These are phyloP conservation scores for Phytophthora nicotianae DNA, from an alignment of 352 stramenopile genomes.

Conservation along the genomic window DNA sequence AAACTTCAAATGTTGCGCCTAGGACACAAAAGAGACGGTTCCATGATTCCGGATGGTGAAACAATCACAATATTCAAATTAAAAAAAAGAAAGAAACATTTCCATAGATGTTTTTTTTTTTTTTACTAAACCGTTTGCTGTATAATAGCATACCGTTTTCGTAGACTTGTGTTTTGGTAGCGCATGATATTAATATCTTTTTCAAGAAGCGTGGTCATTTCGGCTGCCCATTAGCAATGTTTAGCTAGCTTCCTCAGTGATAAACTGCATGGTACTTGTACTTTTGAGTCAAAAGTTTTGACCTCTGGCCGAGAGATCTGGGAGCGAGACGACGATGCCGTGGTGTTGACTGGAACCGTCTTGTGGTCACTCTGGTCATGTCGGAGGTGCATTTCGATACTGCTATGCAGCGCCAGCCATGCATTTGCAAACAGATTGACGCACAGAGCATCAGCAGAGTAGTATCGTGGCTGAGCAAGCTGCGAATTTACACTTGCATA, in stretches of 20 bases:
- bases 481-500: constrained; percentile 12
- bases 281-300: too few relatives aligned
- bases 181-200: too few relatives aligned
- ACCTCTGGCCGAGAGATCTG: neutral
- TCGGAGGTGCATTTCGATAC: constrained; percentile 11
- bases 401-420: constrained; percentile 8
- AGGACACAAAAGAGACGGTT: neutral
- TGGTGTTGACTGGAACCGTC: constrained; percentile 12
- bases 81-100: neutral
- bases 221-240: too few relatives aligned
- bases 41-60: constrained; percentile 1
- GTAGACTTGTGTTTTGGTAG: too few relatives aligned
- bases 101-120: too few relatives aligned
- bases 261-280: too few relatives aligned
- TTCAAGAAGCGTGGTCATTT: too few relatives aligned
- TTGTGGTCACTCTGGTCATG: constrained; percentile 4
- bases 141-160: too few relatives aligned
- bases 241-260: too few relatives aligned
- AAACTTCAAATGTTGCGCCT: constrained; percentile 5
- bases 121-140: too few relatives aligned
- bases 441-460: constrained; percentile 20
- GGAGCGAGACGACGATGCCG: constrained; percentile 30
- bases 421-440: constrained; percentile 23
- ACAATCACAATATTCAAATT: neutral
- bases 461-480: constrained; percentile 19